phyloP scores from a whole-genome alignment of 345 rosid genomes.

The Isatis tinctoria region DNA sequence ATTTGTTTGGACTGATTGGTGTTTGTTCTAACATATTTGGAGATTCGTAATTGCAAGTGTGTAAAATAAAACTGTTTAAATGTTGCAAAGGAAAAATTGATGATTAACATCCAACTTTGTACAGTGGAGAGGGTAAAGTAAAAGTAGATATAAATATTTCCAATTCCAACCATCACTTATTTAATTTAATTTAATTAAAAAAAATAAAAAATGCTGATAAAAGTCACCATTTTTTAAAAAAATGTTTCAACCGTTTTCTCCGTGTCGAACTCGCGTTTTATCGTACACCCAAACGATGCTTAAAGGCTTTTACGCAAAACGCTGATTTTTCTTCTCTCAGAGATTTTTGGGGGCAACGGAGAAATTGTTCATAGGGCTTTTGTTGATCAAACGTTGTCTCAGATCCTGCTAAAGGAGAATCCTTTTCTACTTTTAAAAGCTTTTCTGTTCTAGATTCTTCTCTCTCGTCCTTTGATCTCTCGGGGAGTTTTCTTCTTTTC shows the following conservation, averaged over 20 bases:
- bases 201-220: not conserved
- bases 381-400: conserved; percentile 10
- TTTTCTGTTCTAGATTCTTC: not conserved
- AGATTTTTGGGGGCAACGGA: not conserved
- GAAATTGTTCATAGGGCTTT: conserved; percentile 5
- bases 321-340: conserved; percentile 15
- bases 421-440: not conserved
- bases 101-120: no score
- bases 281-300: conserved; percentile 27
- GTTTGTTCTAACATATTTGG: not conserved
- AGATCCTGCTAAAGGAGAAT: conserved; percentile 13
- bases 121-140: not conserved
- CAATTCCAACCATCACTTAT: conserved; percentile 5
- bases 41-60: not conserved
- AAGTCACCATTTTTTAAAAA: not conserved
- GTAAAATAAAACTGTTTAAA: no score
- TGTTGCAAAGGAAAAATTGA: no score
- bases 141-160: not conserved
- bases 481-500: not conserved
- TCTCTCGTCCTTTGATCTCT: conserved; percentile 1
- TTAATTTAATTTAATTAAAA: not conserved
- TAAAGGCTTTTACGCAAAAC: not conserved
- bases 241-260: conserved; percentile 46
- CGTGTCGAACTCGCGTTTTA: conserved; percentile 59
- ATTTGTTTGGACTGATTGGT: not conserved